Conservation (phyloP, 2,329 filamentous ascomycete species). For the Claviceps sp. region DNA sequence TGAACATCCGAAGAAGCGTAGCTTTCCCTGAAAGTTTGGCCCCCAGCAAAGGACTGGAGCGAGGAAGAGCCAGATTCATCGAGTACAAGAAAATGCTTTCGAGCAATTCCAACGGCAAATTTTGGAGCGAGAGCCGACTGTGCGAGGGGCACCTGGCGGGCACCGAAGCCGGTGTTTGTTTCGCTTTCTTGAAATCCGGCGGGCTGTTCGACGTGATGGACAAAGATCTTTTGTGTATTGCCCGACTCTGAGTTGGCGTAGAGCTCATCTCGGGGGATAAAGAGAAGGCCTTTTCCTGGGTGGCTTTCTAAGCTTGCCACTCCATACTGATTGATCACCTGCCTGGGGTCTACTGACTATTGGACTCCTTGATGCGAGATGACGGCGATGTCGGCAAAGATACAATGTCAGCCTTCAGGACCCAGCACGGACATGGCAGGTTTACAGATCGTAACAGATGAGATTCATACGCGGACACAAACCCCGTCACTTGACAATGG, state of each 20-base stretch:
- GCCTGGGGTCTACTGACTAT: no score
- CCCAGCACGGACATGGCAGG: no score
- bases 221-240: constrained; percentile 25
- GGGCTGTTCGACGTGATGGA: constrained; percentile 1
- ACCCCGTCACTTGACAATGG: no score
- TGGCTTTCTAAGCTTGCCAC: background rate
- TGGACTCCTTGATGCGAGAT: no score
- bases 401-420: no score
- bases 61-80: constrained; percentile 6
- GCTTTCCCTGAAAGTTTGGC: constrained; percentile 28
- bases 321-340: no score
- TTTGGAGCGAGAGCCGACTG: constrained; percentile 16
- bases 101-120: constrained; percentile 38
- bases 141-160: background rate
- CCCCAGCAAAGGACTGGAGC: constrained; percentile 30
- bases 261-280: constrained; percentile 25
- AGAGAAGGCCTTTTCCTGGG: background rate
- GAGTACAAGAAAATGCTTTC: constrained; percentile 39
- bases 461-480: no score
- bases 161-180: constrained; percentile 6
- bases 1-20: constrained; percentile 16
- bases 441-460: no score
- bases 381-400: no score
- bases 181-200: constrained; percentile 12
- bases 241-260: constrained; percentile 34